A percentile compares a stretch with the other conserved stretches of the same genome.
These are phyloP conservation scores for Solanum gracilifrons DNA, from an alignment of 257 asterid genomes.

Conservation along the genomic window DNA sequence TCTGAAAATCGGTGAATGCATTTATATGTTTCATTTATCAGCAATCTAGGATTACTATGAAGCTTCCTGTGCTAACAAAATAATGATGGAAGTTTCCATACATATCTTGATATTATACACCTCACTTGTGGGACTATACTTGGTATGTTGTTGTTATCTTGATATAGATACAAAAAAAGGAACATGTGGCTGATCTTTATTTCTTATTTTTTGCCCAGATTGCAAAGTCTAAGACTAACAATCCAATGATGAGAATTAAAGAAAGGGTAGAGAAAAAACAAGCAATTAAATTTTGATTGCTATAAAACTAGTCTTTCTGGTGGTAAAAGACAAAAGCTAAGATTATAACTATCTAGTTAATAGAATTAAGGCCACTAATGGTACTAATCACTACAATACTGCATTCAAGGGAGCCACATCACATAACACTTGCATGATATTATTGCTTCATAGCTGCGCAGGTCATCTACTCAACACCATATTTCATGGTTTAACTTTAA, in stretches of 20 bases:
- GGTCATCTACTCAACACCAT: neutral
- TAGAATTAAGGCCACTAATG: neutral
- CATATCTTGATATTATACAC: neutral
- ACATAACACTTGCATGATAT: neutral
- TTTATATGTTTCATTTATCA: neutral
- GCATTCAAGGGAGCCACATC: neutral
- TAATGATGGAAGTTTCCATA: neutral
- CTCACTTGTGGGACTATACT: neutral
- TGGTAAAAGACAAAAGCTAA: neutral
- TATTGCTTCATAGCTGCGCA: neutral
- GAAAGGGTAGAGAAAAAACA: neutral
- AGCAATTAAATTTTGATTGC: neutral
- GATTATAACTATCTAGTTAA: neutral
- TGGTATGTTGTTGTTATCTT: neutral
- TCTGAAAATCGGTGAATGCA: neutral
- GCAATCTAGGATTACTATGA: neutral
- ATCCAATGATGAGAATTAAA: neutral
- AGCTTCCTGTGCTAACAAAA: neutral
- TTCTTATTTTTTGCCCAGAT: neutral
- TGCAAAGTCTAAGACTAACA: neutral
- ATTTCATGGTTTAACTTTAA: neutral
- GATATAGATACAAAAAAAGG: neutral
- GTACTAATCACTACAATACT: neutral
- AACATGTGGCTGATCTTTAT: neutral
- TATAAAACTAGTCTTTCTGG: neutral